Evolutionary conservation across 148 eudicot genomes (phyloP), one percentile per base, ranked within the genome.

Genomic region (Vaccinium vitisidaea): DNA sequence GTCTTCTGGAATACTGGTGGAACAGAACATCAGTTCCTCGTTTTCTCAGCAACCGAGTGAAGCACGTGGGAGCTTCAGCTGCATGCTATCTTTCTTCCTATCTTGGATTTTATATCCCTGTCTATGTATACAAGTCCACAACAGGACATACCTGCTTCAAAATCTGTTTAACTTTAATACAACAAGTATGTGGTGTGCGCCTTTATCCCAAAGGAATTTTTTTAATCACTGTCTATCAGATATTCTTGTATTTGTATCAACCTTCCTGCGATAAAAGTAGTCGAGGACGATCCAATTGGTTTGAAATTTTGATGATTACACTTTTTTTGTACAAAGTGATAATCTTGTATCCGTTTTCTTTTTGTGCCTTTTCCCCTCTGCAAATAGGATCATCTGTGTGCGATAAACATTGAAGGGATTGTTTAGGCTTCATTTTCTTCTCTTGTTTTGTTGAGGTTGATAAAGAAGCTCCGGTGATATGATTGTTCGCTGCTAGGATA

Each of bases 391-490:
- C 30, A 5, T 73, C 49, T 73, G 36, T 18, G 77, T 73, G 23
- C 11, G 5, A 39, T 32, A 39, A 73, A 73, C 10, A 32, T 36
- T 43, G 43, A 36, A 39, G n/a, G 52, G 14, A 46, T 46, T 19
- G 54, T 75, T 75, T n/a, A 77, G 78, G 18, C 16, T 77, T 23
- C 59, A 23, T n/a, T 46, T 43, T 46, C 80, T 77, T 77, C 32
- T 23, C 27, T 23, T 50, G 25, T 49, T 12, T 77, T 1, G 54
- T 21, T 10, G 58, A 52, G 30, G 50, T 10, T 77, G 39, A 50
- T 50, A 49, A 77, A 49, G 58, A 49, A 77, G 36, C 58, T 49
- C 16, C 3, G 2, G 43, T 50, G 14, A n/a, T n/a, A 50, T 77
- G 32, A 6, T 50, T 16, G 4, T 77, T 77, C 9, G 7, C 25